Evolutionary conservation across 169 alveolate species (phyloP).

Genomic region (Plasmodium vivax): DNA sequence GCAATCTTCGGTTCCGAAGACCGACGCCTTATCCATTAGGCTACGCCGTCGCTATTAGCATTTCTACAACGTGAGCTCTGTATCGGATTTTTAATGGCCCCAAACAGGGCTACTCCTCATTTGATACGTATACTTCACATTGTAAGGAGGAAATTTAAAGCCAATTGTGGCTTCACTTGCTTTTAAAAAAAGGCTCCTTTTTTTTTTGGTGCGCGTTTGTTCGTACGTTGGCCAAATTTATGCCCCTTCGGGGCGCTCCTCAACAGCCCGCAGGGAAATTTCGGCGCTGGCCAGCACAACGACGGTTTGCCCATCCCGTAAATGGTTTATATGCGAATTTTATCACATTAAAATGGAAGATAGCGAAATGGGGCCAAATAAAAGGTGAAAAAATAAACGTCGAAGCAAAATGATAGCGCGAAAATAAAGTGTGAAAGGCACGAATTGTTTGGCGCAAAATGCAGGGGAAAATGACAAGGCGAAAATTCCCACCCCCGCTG

Average conservation of each 20-base stretch:
- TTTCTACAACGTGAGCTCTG: background rate
- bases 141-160: background rate
- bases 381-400: background rate
- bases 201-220: background rate
- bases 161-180: background rate
- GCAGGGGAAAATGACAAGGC: background rate
- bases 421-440: background rate
- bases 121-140: background rate
- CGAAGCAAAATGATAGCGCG: background rate
- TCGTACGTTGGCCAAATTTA: background rate
- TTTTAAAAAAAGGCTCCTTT: background rate
- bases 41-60: constrained; percentile 92
- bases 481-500: background rate
- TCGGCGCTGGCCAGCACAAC: background rate
- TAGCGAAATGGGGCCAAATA: background rate
- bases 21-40: constrained; percentile 98
- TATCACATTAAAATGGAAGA: background rate
- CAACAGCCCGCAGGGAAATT: background rate
- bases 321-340: background rate
- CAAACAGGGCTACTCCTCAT: background rate
- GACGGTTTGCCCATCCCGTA: background rate
- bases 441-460: background rate
- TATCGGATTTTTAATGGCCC: background rate
- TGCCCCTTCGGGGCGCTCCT: background rate
- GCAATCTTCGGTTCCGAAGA: constrained; percentile 98